Base-by-base conservation (phyloP, 495 filamentous ascomycete genomes). In the Sporormia fimetaria region DNA sequence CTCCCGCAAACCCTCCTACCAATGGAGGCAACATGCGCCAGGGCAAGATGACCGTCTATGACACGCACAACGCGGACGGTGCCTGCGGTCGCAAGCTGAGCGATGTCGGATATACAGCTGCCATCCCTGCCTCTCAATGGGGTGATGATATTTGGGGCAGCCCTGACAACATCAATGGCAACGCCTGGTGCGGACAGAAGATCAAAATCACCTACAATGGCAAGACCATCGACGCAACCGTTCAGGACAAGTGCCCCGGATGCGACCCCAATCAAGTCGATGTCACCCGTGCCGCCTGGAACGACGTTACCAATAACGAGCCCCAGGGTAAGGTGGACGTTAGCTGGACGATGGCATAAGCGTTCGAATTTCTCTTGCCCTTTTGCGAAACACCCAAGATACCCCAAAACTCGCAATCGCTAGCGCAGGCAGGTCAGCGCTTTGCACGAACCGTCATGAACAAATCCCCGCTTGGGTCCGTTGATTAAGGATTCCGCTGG, bases 181-280 rank as follows among this genome's bases (percentile, higher is more conserved):
- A 84, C 58, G 63, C 65, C 27, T 70, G 69, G 62, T 88, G 83
- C 61, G 76, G 73, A 57, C 70, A 72, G 62, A 70, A 60, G 28
- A 74, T 83, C 58, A 75, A 69, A 26, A 70, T 87, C 63, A 60
- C 44, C 16, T 62, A 65, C 49, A 56, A 60, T 21, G 78, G 76
- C 60, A 73, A 71, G 58, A 70, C 69, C 12, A 52, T 55, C 34
- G 66, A 47, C 3, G 80, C 72, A 25, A 67, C 38, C 9, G 72
- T 84, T 33, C 73, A 73, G 27, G 83, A 88, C 69, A 81, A 82
- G 64, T 88, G 83, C 67, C 71, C 71, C 57, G 78, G 80, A 54
- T 87, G 83, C 54, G 41, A 5, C 4, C 22, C 30, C 4, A 6
- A 16, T 14, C 40, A 39, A 18, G 16, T 51, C 23, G 47, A 51